phyloP scores from a whole-genome alignment of 495 filamentous ascomycete species.

The Massariosphaeria phaeospora region DNA sequence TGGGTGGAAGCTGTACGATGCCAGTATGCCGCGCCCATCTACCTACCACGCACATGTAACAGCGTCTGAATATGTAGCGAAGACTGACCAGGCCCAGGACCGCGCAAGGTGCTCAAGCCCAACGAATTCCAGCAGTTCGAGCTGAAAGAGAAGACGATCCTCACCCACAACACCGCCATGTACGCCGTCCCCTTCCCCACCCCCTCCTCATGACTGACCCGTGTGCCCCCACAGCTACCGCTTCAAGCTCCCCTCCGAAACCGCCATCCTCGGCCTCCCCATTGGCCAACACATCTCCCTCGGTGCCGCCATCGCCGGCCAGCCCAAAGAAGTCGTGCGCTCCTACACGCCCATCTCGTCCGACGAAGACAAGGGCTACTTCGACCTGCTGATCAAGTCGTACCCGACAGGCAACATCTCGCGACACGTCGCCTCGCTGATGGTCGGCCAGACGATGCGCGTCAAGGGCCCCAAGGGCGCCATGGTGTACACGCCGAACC shows the following conservation, averaged over 20 bases:
- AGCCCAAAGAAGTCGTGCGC: constrained; percentile 82
- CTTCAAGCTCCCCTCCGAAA: constrained; percentile 71
- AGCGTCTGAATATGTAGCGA: background rate
- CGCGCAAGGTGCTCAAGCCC: constrained; percentile 78
- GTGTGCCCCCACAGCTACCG: constrained; percentile 60
- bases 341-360: constrained; percentile 96
- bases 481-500: constrained; percentile 92
- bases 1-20: constrained; percentile 58
- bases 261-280: constrained; percentile 84
- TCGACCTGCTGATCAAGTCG: constrained; percentile 95
- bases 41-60: constrained; percentile 13
- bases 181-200: constrained; percentile 38
- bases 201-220: background rate
- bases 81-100: constrained; percentile 49
- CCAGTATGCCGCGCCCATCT: no score
- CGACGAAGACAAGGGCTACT: constrained; percentile 86
- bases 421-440: constrained; percentile 76
- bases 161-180: constrained; percentile 97
- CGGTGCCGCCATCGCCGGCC: constrained; percentile 69
- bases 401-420: constrained; percentile 96
- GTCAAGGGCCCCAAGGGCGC: constrained; percentile 91
- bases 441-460: constrained; percentile 80
- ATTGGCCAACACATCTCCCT: constrained; percentile 99
- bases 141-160: constrained; percentile 81
- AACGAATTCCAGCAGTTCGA: constrained; percentile 82